A percentile compares a stretch with the other conserved stretches of the same genome.
These are phyloP conservation scores for Eimeria falciformis DNA, from an alignment of 169 alveolate genomes.

Conservation along the genomic window DNA sequence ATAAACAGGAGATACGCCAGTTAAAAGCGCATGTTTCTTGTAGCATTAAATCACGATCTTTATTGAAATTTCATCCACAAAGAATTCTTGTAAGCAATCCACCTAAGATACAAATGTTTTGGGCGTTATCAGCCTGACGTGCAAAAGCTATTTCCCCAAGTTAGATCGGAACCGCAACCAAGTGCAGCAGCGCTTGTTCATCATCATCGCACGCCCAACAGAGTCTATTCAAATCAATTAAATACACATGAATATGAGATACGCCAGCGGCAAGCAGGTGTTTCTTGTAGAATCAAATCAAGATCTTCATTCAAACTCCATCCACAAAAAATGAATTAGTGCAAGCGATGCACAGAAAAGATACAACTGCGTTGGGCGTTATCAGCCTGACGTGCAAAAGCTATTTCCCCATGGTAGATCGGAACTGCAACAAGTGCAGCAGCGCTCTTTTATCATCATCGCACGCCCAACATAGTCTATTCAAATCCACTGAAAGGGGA, in stretches of 20 bases:
- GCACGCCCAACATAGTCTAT: background rate
- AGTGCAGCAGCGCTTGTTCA: conserved; percentile 33
- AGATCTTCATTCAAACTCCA: too few relatives aligned
- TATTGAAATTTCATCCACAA: background rate
- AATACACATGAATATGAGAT: background rate
- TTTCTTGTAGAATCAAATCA: background rate
- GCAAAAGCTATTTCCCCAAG: conserved; percentile 58
- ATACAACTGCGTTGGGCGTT: background rate
- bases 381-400: conserved; percentile 68
- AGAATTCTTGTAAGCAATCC: too few relatives aligned
- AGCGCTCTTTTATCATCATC: conserved; percentile 42
- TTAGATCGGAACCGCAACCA: conserved; percentile 3
- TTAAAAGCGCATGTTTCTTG: background rate
- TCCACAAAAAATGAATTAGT: background rate
- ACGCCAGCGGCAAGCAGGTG: background rate
- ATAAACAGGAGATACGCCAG: too few relatives aligned
- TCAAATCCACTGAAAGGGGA: too few relatives aligned
- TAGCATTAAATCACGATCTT: background rate
- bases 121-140: conserved; percentile 46
- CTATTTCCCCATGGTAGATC: conserved; percentile 22
- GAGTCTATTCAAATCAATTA: background rate
- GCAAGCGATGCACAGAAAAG: background rate
- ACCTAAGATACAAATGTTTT: background rate
- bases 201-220: conserved; percentile 20
- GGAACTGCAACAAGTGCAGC: conserved; percentile 28